Evolutionary conservation across 345 rosid species (phyloP).

Genomic region (Isatis tinctoria): DNA sequence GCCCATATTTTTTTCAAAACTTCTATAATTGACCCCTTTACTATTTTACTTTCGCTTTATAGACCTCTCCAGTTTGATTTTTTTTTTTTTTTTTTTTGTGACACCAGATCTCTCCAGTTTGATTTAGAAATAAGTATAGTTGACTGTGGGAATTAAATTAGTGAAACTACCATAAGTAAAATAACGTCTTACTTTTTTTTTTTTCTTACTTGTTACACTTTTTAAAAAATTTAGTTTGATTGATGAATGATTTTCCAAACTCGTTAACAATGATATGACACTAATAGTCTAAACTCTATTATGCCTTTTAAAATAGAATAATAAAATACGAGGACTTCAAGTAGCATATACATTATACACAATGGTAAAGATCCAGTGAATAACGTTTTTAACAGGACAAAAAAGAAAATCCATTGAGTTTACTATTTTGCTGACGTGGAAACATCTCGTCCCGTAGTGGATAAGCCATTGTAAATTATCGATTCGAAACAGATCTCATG

Average conservation of each 20-base stretch:
- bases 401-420: neutral
- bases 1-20: neutral
- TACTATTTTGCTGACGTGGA: conserved; percentile 19
- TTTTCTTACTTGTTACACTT: too few species aligned
- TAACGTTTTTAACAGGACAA: too few species aligned
- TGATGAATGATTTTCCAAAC: neutral
- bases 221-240: too few species aligned
- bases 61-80: too few species aligned
- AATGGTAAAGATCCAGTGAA: too few species aligned
- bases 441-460: conserved; percentile 15
- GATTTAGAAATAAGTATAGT: too few species aligned
- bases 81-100: too few species aligned
- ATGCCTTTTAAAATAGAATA: neutral
- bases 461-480: conserved; percentile 17
- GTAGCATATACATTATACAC: neutral
- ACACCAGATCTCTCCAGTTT: too few species aligned
- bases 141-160: neutral
- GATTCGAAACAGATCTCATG: conserved; percentile 12
- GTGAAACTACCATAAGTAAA: neutral
- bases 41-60: neutral
- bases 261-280: neutral
- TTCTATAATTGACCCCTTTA: conserved; percentile 7
- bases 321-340: neutral
- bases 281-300: neutral
- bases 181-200: neutral